Evolutionary conservation across 148 eudicot genomes (phyloP), one percentile per base, ranked within the genome.

Genomic region (Camellia lanceoleosa): DNA sequence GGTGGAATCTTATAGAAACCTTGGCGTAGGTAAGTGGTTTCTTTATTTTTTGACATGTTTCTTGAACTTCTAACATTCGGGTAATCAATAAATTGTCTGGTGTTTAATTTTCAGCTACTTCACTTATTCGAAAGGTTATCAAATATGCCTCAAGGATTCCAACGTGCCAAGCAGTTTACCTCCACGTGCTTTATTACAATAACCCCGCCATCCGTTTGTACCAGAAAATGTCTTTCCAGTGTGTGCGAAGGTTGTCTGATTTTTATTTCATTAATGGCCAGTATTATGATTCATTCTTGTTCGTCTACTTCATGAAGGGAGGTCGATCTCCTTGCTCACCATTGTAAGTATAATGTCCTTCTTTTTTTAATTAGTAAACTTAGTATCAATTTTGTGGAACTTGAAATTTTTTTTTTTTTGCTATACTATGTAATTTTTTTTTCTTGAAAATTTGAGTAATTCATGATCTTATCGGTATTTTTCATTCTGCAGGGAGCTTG

Each of bases 301-400:
- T 96, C 81, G 89, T 96, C 76, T 96, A 86, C 92, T 92, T 91
- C 64, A 90, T 96, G 20, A 94, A 96, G 83, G 99, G 97, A 41
- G 95, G 95, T 14, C 94, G 89, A 80, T 96, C 99, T 84, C 97
- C 93, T 77, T 96, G 99, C 84, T 94, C 99, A 75, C 98, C 93
- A 1, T 74, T 91, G 99, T 96, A 91, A 96, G 99, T 90, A 79
- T 47, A 73, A 14, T 68, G 12, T 56, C 15, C 56, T 55, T 20
- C 80, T 64, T 20, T 58, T 68, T 5, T 15, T 41, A 30, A 30
- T 30, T 30, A 30, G 38, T 30, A 30, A 30, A 1, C 38, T 30
- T 30, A 30, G 38, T 30, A 30, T 30, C 38, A 30, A 30, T 30
- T 30, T 30, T 30, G 38, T 30, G 38, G 38, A 30, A 30, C 38